These are phyloP conservation scores for Talaromyces sp. DNA, from an alignment of 2,329 filamentous ascomycete species.

Conservation along the genomic window DNA sequence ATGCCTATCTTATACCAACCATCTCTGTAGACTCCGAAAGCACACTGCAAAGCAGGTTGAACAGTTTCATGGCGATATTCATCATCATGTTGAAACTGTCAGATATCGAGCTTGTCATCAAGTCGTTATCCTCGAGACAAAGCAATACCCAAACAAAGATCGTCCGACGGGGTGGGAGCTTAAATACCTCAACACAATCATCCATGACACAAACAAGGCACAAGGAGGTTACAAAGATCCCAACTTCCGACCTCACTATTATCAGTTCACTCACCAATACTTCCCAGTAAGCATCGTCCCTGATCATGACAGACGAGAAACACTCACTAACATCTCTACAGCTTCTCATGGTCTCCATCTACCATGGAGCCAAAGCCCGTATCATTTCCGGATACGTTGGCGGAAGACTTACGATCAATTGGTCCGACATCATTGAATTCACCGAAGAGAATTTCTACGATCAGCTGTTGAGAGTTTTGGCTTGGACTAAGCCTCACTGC, in stretches of 20 bases:
- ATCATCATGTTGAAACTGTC: background rate
- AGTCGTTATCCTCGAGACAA: background rate
- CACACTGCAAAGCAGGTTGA: too few relatives aligned
- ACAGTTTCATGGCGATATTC: too few relatives aligned
- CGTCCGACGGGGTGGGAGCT: background rate
- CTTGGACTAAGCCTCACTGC: conserved; percentile 6
- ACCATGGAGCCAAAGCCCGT: conserved; percentile 11
- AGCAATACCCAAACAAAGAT: background rate
- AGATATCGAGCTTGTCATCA: background rate
- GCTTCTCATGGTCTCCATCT: conserved; percentile 9
- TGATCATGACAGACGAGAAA: background rate
- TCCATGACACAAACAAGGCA: background rate
- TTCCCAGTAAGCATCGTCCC: conserved; percentile 2
- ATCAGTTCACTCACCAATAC: background rate
- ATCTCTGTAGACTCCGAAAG: too few relatives aligned
- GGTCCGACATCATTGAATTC: conserved; percentile 6
- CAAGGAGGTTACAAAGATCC: background rate
- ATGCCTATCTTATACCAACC: too few relatives aligned
- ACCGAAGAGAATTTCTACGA: background rate
- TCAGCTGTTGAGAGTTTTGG: background rate
- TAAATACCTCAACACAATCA: background rate
- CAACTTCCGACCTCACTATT: too few relatives aligned
- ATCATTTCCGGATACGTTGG: conserved; percentile 10
- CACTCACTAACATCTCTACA: background rate
- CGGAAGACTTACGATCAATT: conserved; percentile 6